phyloP scores from a whole-genome alignment of 1,284 basidiomycete species.

The Malassezia globosa region DNA sequence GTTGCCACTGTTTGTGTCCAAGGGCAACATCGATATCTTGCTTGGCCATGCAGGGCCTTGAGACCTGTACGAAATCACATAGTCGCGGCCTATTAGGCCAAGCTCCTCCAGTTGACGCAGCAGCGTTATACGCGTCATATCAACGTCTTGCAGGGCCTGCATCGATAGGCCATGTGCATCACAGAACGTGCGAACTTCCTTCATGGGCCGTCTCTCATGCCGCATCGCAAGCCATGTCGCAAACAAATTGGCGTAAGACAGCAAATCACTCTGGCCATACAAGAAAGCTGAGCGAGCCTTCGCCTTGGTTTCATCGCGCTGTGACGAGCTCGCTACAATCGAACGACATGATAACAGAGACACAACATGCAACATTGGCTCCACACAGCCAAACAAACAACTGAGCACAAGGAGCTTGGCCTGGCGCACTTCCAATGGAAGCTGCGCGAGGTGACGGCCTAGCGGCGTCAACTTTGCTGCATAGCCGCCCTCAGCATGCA shows the following conservation, averaged over 20 bases:
- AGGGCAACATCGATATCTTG: conserved; percentile 44
- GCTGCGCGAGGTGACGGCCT: conserved; percentile 66
- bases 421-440: conserved; percentile 78
- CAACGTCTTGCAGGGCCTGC: conserved; percentile 67
- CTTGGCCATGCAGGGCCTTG: conserved; percentile 19
- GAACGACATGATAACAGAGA: conserved; percentile 65
- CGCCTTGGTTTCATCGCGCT: conserved; percentile 59
- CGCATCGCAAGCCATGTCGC: conserved; percentile 57
- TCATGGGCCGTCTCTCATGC: conserved; percentile 51
- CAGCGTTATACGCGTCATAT: conserved; percentile 67
- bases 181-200: conserved; percentile 58
- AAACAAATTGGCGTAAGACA: conserved; percentile 71
- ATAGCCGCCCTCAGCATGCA: conserved; percentile 54
- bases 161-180: conserved; percentile 77
- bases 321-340: conserved; percentile 1
- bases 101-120: conserved; percentile 61
- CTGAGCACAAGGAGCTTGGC: conserved; percentile 58
- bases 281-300: conserved; percentile 48
- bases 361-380: conserved; percentile 47
- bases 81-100: conserved; percentile 56
- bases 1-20: conserved; percentile 26
- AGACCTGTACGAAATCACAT: conserved; percentile 12
- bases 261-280: conserved; percentile 67
- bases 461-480: conserved; percentile 61
- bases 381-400: conserved; percentile 39